Percentiles rank a stretch among this genome's conserved stretches.
Conservation (phyloP, 768 basidiomycete genomes). For the Piloderma croceum region DNA sequence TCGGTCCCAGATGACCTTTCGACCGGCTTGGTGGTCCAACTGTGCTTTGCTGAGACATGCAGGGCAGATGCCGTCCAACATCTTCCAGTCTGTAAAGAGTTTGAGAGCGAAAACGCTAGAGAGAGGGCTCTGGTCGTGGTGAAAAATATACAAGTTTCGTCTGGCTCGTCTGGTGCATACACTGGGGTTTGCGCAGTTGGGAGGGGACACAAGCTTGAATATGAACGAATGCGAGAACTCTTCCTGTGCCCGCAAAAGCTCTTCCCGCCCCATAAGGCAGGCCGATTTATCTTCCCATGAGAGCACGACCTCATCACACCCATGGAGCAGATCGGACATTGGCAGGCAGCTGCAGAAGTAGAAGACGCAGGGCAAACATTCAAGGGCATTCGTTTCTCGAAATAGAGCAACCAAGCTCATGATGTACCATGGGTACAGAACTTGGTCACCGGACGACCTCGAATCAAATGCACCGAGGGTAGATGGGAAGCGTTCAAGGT, state of each 20-base stretch:
- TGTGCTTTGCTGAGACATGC: not conserved
- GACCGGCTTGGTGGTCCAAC: not conserved
- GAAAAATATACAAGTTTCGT: not conserved
- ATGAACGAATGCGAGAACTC: not conserved
- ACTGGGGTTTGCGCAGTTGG: not conserved
- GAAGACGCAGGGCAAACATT: constrained; percentile 4
- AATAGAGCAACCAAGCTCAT: not conserved
- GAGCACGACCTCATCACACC: not conserved
- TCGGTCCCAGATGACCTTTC: not conserved
- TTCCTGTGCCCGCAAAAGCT: not conserved
- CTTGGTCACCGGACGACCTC: not conserved
- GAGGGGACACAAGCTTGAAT: not conserved
- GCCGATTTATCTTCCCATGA: not conserved
- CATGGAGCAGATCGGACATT: not conserved
- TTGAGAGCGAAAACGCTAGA: not conserved
- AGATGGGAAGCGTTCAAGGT: not conserved
- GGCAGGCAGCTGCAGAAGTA: not conserved
- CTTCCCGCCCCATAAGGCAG: not conserved
- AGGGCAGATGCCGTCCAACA: not conserved
- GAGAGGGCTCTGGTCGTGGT: not conserved
- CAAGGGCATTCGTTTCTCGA: constrained; percentile 3
- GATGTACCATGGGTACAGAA: not conserved
- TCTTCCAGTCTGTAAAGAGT: not conserved
- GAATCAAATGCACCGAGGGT: not conserved
- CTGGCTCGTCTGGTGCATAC: not conserved